Base-by-base conservation (phyloP, 1,284 basidiomycete genomes). In the Cyathus olla region DNA sequence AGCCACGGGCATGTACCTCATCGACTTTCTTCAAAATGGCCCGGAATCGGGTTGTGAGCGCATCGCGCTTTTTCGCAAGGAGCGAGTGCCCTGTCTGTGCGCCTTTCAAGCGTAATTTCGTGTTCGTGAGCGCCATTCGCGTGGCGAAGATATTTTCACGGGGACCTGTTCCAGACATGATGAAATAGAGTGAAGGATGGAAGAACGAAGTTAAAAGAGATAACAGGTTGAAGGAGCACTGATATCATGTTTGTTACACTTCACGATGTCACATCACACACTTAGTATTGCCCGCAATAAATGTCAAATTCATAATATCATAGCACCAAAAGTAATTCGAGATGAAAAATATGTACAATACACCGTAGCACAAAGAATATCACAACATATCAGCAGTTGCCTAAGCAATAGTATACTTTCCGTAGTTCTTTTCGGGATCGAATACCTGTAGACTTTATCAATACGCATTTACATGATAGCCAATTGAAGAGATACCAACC, bases 11-110 rank as follows among this genome's bases (percentile, higher is more conserved):
- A 76, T 88, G 66, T 69, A 94, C 95, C 85, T 99, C 98, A 74
- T 99, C 97, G 42, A 97, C 95, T 78, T 96, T 97, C 77, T 86
- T 88, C 64, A 97, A 81, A 71, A 97, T 97, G 22, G 92, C 88
- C 62, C 96, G 87, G 83, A 99, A 99, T 67, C 96, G 87, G 51
- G 95, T 97, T 31, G 94, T 97, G 64, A 98, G 83, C 42, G 97
- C 97, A 85, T 99, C 97, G 57, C 96, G 91, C 83, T 99, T 99
- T 89, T 98, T 98, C 50, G 97, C 97, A 44, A 99, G 88, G 19
- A 99, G 84, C 0, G 96, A 98, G 80, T 99, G 97, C 10, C 97
- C 97, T 0, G 96, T 99, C 80, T 99, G 96, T 8, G 98, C 98
- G 28, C 97, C 93, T 79, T 99, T 99, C 64, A 99, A 87, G 49